These are phyloP conservation scores for Simmondsia chinensis DNA, from an alignment of 148 eudicot species.

Conservation along the genomic window DNA sequence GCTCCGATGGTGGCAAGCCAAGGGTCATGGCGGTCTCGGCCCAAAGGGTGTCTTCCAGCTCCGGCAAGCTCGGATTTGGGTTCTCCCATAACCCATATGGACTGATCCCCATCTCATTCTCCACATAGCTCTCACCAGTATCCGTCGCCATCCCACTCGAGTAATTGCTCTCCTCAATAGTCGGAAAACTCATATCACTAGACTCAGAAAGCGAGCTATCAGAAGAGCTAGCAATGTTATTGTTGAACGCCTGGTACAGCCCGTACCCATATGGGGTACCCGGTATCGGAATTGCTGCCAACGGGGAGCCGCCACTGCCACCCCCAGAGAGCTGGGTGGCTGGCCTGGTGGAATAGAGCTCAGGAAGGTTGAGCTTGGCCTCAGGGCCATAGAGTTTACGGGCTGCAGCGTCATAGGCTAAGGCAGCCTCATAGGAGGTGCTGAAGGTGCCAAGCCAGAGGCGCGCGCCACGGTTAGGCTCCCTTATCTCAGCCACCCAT, in stretches of 20 bases:
- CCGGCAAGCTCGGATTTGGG: slow-evolving; percentile 52
- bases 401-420: slow-evolving; percentile 85
- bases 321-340: not conserved
- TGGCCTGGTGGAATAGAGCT: slow-evolving; percentile 11
- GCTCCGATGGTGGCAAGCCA: slow-evolving; percentile 16
- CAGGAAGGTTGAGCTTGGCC: slow-evolving; percentile 76
- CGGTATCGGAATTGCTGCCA: not conserved
- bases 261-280: not conserved
- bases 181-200: slow-evolving; percentile 13
- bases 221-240: slow-evolving; percentile 10
- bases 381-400: slow-evolving; percentile 59
- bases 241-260: slow-evolving; percentile 6
- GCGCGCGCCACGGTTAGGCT: slow-evolving; percentile 85
- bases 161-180: slow-evolving; percentile 17
- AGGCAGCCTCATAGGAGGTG: slow-evolving; percentile 64
- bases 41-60: slow-evolving; percentile 55
- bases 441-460: slow-evolving; percentile 95
- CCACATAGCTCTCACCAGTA: slow-evolving; percentile 23
- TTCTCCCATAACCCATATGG: slow-evolving; percentile 33
- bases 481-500: slow-evolving; percentile 98
- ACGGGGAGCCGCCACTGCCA: not conserved
- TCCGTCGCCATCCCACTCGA: slow-evolving; percentile 11
- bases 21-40: slow-evolving; percentile 41
- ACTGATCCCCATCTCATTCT: slow-evolving; percentile 21
- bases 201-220: slow-evolving; percentile 14